phyloP scores from a whole-genome alignment of 2,329 filamentous ascomycete genomes.

The Talaromyces sp. region DNA sequence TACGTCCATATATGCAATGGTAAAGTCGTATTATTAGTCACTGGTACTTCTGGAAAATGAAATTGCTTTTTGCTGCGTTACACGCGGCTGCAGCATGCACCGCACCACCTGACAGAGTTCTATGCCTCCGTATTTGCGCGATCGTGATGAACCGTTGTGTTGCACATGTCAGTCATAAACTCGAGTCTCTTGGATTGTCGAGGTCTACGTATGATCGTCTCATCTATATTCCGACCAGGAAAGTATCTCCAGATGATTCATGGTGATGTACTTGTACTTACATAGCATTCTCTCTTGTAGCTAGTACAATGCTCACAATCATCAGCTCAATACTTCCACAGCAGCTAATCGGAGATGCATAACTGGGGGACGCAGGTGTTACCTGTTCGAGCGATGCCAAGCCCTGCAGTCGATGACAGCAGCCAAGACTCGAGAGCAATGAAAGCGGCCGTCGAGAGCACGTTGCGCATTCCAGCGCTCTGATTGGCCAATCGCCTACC shows the following conservation, averaged over 20 bases:
- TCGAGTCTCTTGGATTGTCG: neutral
- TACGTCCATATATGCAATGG: no score
- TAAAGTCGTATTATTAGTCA: neutral
- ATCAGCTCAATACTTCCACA: neutral
- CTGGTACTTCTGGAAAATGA: no score
- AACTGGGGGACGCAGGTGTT: neutral
- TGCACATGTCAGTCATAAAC: neutral
- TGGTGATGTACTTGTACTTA: neutral
- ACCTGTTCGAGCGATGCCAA: constrained; percentile 1
- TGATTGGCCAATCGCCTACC: constrained; percentile 5
- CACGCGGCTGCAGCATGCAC: constrained; percentile 3
- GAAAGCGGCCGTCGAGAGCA: neutral
- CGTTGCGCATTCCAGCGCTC: neutral
- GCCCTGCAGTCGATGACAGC: neutral
- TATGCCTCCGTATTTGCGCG: neutral
- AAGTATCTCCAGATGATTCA: neutral
- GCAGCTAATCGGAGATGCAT: no score
- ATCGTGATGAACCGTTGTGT: neutral
- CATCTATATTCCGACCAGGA: neutral
- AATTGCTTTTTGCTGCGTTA: neutral
- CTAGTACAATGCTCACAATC: neutral
- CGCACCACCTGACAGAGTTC: neutral
- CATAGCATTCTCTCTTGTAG: no score
- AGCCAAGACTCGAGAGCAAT: constrained; percentile 8
- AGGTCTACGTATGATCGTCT: neutral